Conservation (phyloP, 2,329 filamentous ascomycete genomes). For the Chrysoporthe puriensis region DNA sequence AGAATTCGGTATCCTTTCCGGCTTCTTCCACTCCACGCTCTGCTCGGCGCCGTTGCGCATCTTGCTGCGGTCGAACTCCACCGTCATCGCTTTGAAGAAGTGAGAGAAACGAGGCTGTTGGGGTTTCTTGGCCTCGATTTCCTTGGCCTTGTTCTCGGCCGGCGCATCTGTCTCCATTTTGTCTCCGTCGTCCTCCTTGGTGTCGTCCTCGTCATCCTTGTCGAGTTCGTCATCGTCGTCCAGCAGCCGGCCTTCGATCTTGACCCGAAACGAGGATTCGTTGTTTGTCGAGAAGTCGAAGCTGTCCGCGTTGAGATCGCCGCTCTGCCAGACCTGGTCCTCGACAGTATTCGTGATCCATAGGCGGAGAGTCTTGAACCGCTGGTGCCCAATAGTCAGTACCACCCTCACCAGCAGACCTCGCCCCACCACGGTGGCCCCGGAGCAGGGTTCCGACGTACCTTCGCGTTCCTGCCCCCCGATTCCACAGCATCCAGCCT, state of each 20-base stretch:
- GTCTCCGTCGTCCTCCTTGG: slow-evolving; percentile 52
- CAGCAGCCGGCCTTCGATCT: slow-evolving; percentile 85
- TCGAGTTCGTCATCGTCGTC: slow-evolving; percentile 67
- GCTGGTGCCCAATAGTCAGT: slow-evolving; percentile 39
- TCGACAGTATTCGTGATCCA: slow-evolving; percentile 96
- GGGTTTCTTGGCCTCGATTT: slow-evolving; percentile 41
- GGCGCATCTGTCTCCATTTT: slow-evolving; percentile 35
- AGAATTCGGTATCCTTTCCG: slow-evolving; percentile 57
- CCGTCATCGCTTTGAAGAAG: slow-evolving; percentile 80
- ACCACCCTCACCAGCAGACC: not conserved
- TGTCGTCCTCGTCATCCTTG: slow-evolving; percentile 47
- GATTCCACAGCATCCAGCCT: slow-evolving; percentile 86
- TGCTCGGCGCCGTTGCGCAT: slow-evolving; percentile 59
- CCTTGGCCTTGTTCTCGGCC: slow-evolving; percentile 41
- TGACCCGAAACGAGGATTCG: slow-evolving; percentile 84
- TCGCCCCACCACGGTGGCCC: not conserved
- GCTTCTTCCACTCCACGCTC: slow-evolving; percentile 85
- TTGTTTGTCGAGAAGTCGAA: slow-evolving; percentile 81
- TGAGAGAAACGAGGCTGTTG: slow-evolving; percentile 67
- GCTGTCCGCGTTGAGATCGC: slow-evolving; percentile 68
- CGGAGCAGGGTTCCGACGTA: slow-evolving; percentile 36
- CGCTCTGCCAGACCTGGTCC: slow-evolving; percentile 89
- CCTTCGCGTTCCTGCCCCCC: slow-evolving; percentile 73
- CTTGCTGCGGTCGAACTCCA: slow-evolving; percentile 71
- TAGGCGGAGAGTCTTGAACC: slow-evolving; percentile 82